Percentiles rank a stretch among this genome's conserved stretches.
Conservation (phyloP, 2,329 filamentous ascomycete species). For the Nannizzia gypsea region DNA sequence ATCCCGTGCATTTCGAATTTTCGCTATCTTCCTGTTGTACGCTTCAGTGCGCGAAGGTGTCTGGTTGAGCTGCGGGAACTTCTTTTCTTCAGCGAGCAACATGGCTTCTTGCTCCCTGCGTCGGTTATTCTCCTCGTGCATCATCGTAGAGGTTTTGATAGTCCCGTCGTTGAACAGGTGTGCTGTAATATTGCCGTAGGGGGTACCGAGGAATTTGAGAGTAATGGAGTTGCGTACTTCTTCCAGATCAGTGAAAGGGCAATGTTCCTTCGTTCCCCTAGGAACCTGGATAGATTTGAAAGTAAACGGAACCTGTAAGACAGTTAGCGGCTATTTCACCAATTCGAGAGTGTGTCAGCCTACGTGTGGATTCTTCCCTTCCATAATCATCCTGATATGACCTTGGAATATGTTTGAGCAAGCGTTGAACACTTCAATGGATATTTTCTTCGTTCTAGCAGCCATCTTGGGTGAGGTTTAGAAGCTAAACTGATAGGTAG, state of each 20-base stretch:
- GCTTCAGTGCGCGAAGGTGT: background rate
- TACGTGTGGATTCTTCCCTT: background rate
- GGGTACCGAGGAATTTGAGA: background rate
- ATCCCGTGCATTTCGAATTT: background rate
- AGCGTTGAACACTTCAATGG: background rate
- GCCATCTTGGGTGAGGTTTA: background rate
- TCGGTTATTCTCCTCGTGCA: background rate
- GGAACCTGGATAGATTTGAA: background rate
- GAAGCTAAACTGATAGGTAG: background rate
- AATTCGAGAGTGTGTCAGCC: background rate
- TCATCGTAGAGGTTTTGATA: background rate
- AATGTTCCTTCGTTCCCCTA: background rate
- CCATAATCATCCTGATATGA: background rate
- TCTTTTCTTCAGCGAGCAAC: background rate
- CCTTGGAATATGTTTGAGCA: background rate
- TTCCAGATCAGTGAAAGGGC: background rate
- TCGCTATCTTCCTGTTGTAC: background rate
- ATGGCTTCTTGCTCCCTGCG: background rate
- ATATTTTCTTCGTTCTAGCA: background rate
- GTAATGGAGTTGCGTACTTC: conserved; percentile 4
- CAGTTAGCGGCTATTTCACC: background rate
- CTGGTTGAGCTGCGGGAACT: background rate
- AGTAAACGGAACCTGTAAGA: background rate
- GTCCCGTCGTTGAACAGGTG: conserved; percentile 8
- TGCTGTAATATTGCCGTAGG: background rate